Evolutionary conservation across 208 protist species (phyloP), one percentile per base, ranked within the genome.

Genomic region (Leishmania tropica): DNA sequence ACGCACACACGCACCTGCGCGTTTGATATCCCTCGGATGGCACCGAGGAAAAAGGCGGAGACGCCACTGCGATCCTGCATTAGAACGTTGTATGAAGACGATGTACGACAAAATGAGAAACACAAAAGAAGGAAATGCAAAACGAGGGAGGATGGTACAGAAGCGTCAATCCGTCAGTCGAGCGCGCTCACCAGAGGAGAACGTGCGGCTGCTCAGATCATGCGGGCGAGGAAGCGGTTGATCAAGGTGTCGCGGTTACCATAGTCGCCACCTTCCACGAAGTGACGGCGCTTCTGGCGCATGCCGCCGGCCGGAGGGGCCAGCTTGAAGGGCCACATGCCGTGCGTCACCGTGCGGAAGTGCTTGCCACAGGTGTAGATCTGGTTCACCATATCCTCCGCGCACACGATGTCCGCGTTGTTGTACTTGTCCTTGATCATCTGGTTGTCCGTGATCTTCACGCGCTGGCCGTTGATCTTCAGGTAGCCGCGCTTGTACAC

Each of bases 371-470:
- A 94, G 82, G 99, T 99, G 98, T 96, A 98, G 92, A 99, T 99
- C 96, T 99, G 98, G 98, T 99, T 99, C 86, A 99, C 97, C 40
- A 99, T 78, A 84, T 99, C 99, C 95, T 99, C 99, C 62, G 99
- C 93, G 87, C 99, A 99, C 71, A 99, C 92, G 79, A 99, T 93
- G 76, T 94, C 95, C 68, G 97, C 85, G 85, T 96, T 92, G 90
- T 99, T 95, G 79, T 99, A 98, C 79, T 88, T 83, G 72, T 98
- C 80, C 89, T 99, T 97, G 84, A 99, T 97, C 76, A 99, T 92
- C 79, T 96, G 86, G 88, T 99, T 99, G 88, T 98, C 92, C 75
- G 77, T 93, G 86, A 99, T 93, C 83, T 99, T 98, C 79, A 99
- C 92, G 85, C 99, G 98, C 92, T 99, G 96, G 56, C 93, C 90